Evolutionary conservation across 306 rosid genomes (phyloP), one percentile per base, ranked within the genome.

Genomic region (Canavalia ensiformis): DNA sequence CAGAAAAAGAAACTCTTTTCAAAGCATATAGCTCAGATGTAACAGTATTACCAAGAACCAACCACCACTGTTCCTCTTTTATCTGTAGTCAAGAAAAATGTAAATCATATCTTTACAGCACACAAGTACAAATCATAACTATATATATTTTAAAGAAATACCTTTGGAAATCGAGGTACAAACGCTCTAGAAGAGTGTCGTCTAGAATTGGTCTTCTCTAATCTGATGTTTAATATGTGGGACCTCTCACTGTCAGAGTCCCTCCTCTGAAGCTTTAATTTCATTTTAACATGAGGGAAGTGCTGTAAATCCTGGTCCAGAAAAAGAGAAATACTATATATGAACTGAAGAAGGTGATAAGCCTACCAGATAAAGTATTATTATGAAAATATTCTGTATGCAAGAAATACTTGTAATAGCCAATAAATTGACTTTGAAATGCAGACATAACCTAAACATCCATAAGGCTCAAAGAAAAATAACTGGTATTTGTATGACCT

Each of bases 41-140:
- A 34, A 90, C 62, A 75, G 92, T 87, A 87, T 93, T 93, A 34
- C 97, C 97, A 57, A 95, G 97, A 83, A 95, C 80, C 84, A 95
- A 86, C 99, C 98, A 95, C 99, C 99, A 95, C 79, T 93, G 97
- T 80, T 95, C 99, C 72, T 88, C 92, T 93, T 95, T 95, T 59
- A 95, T 86, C 98, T 95, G 91, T 46, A 66, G 33, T 34, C 39
- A 59, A 72, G 58, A 65, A 29, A 74, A 70, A 25, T 46, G 37
- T 31, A 34, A 73, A 79, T 62, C 76, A 63, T 42, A 46, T 18
- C 25, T 70, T 62, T 10, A 45, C 12, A 3, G 7, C n/a, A 62
- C 44, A 63, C 34, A 62, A 34, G 65, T n/a, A 73, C 74, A 74
- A 74, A 68, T 57, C 80, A 59, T 62, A 76, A 42, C 47, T 39